Base-by-base conservation (phyloP, 164 flowering plant genomes). In the Vitis amurensis region DNA sequence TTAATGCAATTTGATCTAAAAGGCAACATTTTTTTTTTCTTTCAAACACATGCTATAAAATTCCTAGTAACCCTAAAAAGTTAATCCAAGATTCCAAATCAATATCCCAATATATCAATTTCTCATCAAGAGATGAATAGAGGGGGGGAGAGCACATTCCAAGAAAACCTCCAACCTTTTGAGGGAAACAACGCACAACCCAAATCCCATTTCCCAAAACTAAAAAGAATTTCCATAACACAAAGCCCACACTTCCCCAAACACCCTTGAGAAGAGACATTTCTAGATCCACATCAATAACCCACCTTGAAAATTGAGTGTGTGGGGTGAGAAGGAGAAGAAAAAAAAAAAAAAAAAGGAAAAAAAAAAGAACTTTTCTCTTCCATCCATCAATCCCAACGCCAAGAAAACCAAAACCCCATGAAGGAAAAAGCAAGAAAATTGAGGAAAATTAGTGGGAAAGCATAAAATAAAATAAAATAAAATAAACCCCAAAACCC, bases 361-460 rank as follows among this genome's bases (percentile, higher is more conserved):
- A 63, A 12, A 50, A 49, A 13, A 37, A 37, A 37, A 37, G 7
- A 37, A 37, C 4, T 6, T 37, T 6, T 68, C 76, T 68, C 76
- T 65, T 68, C 71, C 74, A 48, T 55, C 89, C 87, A 84, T 84
- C 90, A 84, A 89, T 89, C 94, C 90, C 89, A 63, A 87, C 58
- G 73, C 69, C 68, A 75, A 64, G 4, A 55, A 16, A 62, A 68
- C 51, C 44, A 37, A 37, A 37, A 37, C 44, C 44, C 44, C 44
- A 37, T 37, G 44, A 37, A 37, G 44, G 44, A 37, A 37, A 17
- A 50, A 50, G 52, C 76, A 76, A 57, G 48, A 48, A 65, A 68
- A 50, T 10, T 37, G 29, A 55, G 14, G 48, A 50, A 63, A 53
- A 62, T 37, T 3, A 37, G 44, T 37, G 44, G 44, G 44, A 37